Conservation (phyloP, 202 grass and related monocot species). For the Zoysia matrella region DNA sequence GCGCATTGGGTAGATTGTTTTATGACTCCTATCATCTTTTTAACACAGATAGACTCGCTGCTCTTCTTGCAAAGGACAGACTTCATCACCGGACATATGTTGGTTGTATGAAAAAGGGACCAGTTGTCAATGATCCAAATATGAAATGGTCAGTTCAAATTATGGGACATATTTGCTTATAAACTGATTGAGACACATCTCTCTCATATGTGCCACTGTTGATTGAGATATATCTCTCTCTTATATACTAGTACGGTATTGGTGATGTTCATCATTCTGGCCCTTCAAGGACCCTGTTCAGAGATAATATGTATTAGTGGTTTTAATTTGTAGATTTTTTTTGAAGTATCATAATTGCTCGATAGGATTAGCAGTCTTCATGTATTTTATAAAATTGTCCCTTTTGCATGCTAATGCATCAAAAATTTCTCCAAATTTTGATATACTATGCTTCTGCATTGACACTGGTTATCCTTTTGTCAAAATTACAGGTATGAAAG, state of each 20-base stretch:
- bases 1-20: constrained; percentile 8
- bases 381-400: neutral
- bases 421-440: neutral
- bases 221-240: neutral
- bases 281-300: neutral
- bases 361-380: neutral
- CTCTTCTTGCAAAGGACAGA: constrained; percentile 93
- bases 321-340: neutral
- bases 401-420: neutral
- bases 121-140: constrained; percentile 90
- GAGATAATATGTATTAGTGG: neutral
- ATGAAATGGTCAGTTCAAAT: constrained; percentile 73
- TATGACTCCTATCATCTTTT: constrained; percentile 33
- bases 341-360: neutral
- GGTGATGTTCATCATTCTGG: constrained; percentile 2
- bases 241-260: neutral
- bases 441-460: neutral
- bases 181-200: constrained; percentile 16
- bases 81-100: constrained; percentile 71
- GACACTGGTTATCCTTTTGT: constrained; percentile 13
- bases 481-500: constrained; percentile 86
- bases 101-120: constrained; percentile 99
- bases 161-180: constrained; percentile 17
- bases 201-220: neutral
- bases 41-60: constrained; percentile 89